Evolutionary conservation across 148 eudicot genomes (phyloP), one percentile per base, ranked within the genome.

Genomic region (Vaccinium macrocarpon): DNA sequence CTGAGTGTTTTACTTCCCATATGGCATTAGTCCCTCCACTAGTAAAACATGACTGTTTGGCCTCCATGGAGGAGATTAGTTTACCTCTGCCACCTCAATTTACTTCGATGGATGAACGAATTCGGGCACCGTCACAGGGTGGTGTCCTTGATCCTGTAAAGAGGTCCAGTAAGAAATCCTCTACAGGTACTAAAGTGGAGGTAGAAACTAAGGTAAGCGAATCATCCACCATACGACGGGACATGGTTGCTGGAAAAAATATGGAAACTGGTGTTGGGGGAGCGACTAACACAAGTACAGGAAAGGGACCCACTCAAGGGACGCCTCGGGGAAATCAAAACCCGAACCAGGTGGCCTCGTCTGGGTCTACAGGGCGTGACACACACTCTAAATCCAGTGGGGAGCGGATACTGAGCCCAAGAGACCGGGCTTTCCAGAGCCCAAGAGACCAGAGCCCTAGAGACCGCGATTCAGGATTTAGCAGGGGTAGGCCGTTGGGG

Each of bases 1-100:
- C 86, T 78, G 94, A 90, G 85, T 91, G 92, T 85, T 95, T 95
- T 82, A 90, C 91, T 74, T 91, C 95, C 38, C 88, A 94, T 78
- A 93, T 87, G 78, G 93, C 91, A 49, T 80, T 93, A 79, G 94
- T 90, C 80, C 93, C 91, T n/a, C 88, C 88, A 78, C 83, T 88
- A 18, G 90, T 88, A 57, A 91, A 87, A 76, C 86, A 85, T 73
- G 93, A 92, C 78, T 87, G 89, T 23, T 84, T 92, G 86, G 89
- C 89, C 87, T 89, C 95, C 85, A 81, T 90, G 2, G 90, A 87
- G 12, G 93, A 91, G 61, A 55, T 89, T 59, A 92, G 89, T 29
- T 88, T 93, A 12, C 73, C 35, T 4, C 73, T 15, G 21, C 91
- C 84, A 48, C 79, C 86, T 66, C 92, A 88, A 64, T 82, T 88